Evolutionary conservation across 2,329 filamentous ascomycete genomes (phyloP).

Genomic region (Rhinocladiella similis): DNA sequence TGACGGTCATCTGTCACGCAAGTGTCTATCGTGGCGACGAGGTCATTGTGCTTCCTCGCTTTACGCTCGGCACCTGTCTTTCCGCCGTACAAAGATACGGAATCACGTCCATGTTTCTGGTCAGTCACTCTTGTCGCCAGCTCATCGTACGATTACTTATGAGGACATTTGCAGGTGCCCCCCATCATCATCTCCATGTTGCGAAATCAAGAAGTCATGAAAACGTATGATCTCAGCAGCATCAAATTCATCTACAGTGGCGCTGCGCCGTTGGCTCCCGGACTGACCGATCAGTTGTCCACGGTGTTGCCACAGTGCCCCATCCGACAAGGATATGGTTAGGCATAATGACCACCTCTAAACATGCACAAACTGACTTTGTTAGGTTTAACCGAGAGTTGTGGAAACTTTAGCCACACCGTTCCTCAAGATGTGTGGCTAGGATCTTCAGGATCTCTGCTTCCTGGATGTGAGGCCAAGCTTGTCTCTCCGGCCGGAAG

Average conservation of each 20-base stretch:
- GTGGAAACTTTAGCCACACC: conserved; percentile 46
- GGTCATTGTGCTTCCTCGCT: conserved; percentile 70
- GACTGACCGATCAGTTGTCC: conserved; percentile 67
- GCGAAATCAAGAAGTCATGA: conserved; percentile 60
- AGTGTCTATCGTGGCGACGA: conserved; percentile 70
- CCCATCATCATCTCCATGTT: conserved; percentile 77
- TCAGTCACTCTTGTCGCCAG: conserved; percentile 17
- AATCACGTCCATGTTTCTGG: conserved; percentile 47
- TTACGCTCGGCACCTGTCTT: conserved; percentile 68
- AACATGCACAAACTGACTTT: conserved; percentile 60
- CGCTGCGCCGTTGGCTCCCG: conserved; percentile 72
- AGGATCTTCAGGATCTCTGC: conserved; percentile 69
- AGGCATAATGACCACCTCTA: conserved; percentile 44
- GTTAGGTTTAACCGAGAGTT: no score
- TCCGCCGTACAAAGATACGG: conserved; percentile 67
- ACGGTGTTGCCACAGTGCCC: conserved; percentile 62
- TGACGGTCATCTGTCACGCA: conserved; percentile 68
- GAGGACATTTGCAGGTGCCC: conserved; percentile 57
- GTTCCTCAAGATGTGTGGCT: conserved; percentile 61
- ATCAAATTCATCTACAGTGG: conserved; percentile 68
- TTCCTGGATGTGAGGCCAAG: conserved; percentile 65
- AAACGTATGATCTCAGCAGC: conserved; percentile 70
- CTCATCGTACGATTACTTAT: no score
- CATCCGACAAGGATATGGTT: conserved; percentile 71
- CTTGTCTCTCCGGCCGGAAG: conserved; percentile 66